Percentiles rank a stretch among this genome's conserved stretches.
phyloP scores from a whole-genome alignment of 1,284 basidiomycete species.

The Earliella scabrosa region DNA sequence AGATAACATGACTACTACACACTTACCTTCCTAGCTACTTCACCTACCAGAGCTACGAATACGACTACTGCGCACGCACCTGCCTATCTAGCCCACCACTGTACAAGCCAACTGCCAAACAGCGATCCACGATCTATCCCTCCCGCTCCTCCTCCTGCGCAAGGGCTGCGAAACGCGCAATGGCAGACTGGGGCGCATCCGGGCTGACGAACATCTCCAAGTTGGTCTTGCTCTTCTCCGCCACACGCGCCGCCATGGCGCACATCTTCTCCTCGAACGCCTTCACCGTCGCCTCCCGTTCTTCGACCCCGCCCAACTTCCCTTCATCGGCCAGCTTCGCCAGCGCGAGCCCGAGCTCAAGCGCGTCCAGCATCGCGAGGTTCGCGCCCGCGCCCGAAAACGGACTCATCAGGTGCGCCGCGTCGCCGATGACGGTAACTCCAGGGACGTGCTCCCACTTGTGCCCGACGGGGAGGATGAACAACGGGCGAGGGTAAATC shows the following conservation, averaged over 20 bases:
- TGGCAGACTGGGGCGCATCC: constrained; percentile 39
- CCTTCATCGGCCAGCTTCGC: background rate
- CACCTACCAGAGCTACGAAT: too few relatives aligned
- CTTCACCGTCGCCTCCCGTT: background rate
- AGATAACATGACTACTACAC: too few relatives aligned
- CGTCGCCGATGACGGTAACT: constrained; percentile 32
- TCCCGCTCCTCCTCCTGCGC: constrained; percentile 42
- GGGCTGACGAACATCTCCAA: background rate
- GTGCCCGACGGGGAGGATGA: too few relatives aligned
- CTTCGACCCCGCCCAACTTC: background rate
- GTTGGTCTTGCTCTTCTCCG: background rate
- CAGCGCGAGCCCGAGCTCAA: constrained; percentile 24
- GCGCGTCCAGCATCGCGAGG: background rate
- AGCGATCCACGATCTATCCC: background rate
- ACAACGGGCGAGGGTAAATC: background rate
- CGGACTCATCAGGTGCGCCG: background rate
- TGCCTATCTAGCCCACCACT: too few relatives aligned
- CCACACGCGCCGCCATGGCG: background rate
- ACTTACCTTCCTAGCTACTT: too few relatives aligned
- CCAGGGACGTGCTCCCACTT: background rate
- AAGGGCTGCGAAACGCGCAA: constrained; percentile 64
- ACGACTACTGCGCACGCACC: too few relatives aligned
- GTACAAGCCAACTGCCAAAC: too few relatives aligned
- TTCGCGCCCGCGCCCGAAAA: background rate
- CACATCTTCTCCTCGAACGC: background rate